Evolutionary conservation across 306 rosid species (phyloP), one percentile per base, ranked within the genome.

Genomic region (Casuarina glauca): DNA sequence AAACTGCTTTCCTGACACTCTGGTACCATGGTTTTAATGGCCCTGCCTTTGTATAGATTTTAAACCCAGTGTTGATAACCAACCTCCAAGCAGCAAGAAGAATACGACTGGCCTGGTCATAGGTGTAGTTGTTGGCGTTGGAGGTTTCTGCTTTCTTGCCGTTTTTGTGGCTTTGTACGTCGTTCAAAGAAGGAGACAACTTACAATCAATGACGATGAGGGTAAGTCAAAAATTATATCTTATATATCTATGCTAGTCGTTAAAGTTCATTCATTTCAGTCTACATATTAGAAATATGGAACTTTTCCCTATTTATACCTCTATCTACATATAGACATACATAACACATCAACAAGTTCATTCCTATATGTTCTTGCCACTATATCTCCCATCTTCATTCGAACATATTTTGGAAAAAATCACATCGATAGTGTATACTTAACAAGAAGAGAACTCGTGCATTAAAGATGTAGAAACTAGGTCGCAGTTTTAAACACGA

Each of bases 61-160:
- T 50, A 32, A 0, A 38, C 98, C 96, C 57, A 61, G 78, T 36
- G 93, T 90, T 60, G 75, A 89, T 76, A 93, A 93, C 61, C 3
- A 26, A 35, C 81, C 92, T 82, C 91, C 89, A 61, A 79, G 79
- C 45, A 87, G 55, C 53, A 71, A 85, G 67, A 84, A 74, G 74
- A 87, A 72, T 72, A 87, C 42, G 70, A 82, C 89, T 0, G 90
- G 87, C 73, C 82, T 90, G 26, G 85, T 91, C 15, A 84, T 76
- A 39, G 97, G 98, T 69, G 38, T 93, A n/a, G 82, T 79, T 69
- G 82, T 85, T 82, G 98, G 98, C 80, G 80, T 71, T 72, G 90
- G 89, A 74, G 85, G 80, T 73, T 55, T 88, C 26, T 10, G 76
- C 83, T 51, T 85, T 74, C 79, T 91, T 55, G 51, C 72, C 51